These are phyloP conservation scores for Isabelozyma heimii DNA, from an alignment of 805 yeast species.

Conservation along the genomic window DNA sequence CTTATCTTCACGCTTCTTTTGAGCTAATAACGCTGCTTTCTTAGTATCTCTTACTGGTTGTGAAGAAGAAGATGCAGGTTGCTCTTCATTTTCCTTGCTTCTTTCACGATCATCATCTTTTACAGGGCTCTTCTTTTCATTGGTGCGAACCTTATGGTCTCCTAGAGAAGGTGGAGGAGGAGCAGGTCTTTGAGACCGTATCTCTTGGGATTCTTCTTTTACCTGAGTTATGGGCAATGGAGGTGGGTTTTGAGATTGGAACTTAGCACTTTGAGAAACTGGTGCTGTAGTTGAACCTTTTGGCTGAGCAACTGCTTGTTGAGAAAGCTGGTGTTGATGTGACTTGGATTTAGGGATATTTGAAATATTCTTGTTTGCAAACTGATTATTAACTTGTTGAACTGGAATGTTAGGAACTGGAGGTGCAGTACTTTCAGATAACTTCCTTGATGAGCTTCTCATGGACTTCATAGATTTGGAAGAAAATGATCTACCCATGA, in stretches of 20 bases:
- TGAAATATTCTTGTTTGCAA: not conserved
- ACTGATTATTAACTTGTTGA: conserved; percentile 1
- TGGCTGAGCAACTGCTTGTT: conserved; percentile 19
- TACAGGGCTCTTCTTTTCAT: not conserved
- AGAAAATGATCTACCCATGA: conserved; percentile 35
- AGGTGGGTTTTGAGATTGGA: conserved; percentile 6
- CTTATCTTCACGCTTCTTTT: conserved; percentile 76
- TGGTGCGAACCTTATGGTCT: not conserved
- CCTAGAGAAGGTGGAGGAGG: conserved; percentile 35
- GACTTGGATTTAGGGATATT: conserved; percentile 41
- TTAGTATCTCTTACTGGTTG: conserved; percentile 48
- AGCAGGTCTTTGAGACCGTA: conserved; percentile 37
- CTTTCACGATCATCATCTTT: not conserved
- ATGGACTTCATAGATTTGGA: conserved; percentile 35
- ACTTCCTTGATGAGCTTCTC: conserved; percentile 22
- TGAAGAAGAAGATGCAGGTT: conserved; percentile 8
- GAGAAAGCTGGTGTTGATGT: conserved; percentile 35
- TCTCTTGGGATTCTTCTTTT: conserved; percentile 16
- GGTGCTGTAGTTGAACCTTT: conserved; percentile 39
- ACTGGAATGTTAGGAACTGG: conserved; percentile 11
- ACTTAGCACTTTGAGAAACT: conserved; percentile 25
- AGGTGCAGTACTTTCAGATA: conserved; percentile 15
- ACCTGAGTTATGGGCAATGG: not conserved
- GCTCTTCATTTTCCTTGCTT: not conserved
- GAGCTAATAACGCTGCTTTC: conserved; percentile 55